Evolutionary conservation across 768 basidiomycete genomes (phyloP).

Genomic region (Inosperma sp.): DNA sequence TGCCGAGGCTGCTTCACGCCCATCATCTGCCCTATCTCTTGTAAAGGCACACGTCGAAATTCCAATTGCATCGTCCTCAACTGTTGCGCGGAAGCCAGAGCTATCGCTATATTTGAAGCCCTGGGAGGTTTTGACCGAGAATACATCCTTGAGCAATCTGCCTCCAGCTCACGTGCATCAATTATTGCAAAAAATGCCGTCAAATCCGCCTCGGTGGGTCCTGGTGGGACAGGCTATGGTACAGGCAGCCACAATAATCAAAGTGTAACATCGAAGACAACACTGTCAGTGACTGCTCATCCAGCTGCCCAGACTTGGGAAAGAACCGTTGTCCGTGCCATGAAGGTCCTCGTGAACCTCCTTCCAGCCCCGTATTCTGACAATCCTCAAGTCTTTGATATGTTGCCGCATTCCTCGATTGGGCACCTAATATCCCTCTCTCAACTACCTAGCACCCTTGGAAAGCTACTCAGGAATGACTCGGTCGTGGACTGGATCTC

Average conservation of each 20-base stretch:
- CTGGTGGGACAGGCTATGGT: slow-evolving; percentile 50
- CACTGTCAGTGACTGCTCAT: slow-evolving; percentile 1
- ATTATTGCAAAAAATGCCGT: slow-evolving; percentile 25
- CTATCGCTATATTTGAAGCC: slow-evolving; percentile 48
- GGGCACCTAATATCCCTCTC: slow-evolving; percentile 40
- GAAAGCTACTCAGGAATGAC: slow-evolving; percentile 49
- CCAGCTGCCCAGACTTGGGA: slow-evolving; percentile 31
- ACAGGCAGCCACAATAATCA: slow-evolving; percentile 15
- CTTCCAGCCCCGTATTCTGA: slow-evolving; percentile 46
- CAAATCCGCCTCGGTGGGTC: slow-evolving; percentile 35
- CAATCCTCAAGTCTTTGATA: slow-evolving; percentile 40
- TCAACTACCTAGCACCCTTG: slow-evolving; percentile 43
- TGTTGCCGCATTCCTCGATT: slow-evolving; percentile 46
- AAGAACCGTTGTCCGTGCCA: slow-evolving; percentile 33
- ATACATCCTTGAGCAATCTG: slow-evolving; percentile 38
- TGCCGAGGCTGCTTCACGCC: slow-evolving; percentile 48
- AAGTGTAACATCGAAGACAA: slow-evolving; percentile 10
- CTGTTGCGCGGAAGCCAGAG: slow-evolving; percentile 46
- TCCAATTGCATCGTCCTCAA: slow-evolving; percentile 31
- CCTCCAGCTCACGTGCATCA: slow-evolving; percentile 36
- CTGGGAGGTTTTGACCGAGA: slow-evolving; percentile 47
- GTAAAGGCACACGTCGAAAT: slow-evolving; percentile 37
- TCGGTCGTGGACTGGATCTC: slow-evolving; percentile 50
- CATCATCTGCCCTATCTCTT: slow-evolving; percentile 34
- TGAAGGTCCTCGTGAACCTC: slow-evolving; percentile 37